These are phyloP conservation scores for Skeletonema menzelii DNA, from an alignment of 108 stramenopile species.

Conservation along the genomic window DNA sequence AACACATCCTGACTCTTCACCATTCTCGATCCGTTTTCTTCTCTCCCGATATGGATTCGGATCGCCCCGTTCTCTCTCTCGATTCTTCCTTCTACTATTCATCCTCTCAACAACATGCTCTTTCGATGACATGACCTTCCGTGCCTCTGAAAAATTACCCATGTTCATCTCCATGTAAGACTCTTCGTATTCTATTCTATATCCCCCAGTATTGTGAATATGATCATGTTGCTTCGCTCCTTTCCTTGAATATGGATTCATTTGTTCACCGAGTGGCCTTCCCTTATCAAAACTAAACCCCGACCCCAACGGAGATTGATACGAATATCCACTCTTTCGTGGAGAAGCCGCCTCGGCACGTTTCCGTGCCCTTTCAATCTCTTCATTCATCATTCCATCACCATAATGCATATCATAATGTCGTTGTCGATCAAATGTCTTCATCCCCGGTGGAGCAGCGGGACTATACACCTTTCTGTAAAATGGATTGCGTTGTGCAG, in stretches of 20 bases:
- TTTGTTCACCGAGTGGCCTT: constrained; percentile 16
- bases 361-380: constrained; percentile 60
- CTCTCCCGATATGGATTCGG: constrained; percentile 38
- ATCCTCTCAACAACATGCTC: constrained; percentile 46
- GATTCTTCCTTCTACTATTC: constrained; percentile 44
- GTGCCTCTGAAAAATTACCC: constrained; percentile 10
- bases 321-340: constrained; percentile 54
- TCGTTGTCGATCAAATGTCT: constrained; percentile 71
- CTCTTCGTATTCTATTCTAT: constrained; percentile 49
- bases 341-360: constrained; percentile 57
- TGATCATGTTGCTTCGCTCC: constrained; percentile 19
- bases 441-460: constrained; percentile 67
- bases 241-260: constrained; percentile 39
- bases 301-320: constrained; percentile 75
- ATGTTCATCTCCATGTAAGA: constrained; percentile 44
- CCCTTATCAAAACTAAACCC: constrained; percentile 59
- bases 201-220: constrained; percentile 9
- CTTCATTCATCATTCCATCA: constrained; percentile 79
- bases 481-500: constrained; percentile 53
- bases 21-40: not conserved
- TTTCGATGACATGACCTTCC: constrained; percentile 19
- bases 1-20: constrained; percentile 18
- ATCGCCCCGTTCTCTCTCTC: constrained; percentile 44
- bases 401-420: constrained; percentile 91
- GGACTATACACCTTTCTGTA: constrained; percentile 86